phyloP scores from a whole-genome alignment of 495 filamentous ascomycete species.

The Penicillium malachiteum region DNA sequence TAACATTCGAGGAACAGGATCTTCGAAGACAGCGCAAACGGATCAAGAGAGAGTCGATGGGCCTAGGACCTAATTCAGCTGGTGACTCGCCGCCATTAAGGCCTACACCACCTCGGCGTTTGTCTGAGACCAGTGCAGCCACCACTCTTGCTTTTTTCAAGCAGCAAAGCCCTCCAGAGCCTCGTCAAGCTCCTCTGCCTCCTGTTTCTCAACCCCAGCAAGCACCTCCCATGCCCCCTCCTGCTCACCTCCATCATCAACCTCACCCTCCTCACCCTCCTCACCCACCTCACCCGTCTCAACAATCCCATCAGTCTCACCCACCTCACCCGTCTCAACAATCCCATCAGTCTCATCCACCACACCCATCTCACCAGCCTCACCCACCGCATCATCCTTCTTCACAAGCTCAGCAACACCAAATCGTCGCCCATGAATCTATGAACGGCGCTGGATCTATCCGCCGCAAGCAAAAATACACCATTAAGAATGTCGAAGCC shows the following conservation, averaged over 20 bases:
- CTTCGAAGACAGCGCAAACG: constrained; percentile 48
- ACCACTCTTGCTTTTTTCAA: constrained; percentile 53
- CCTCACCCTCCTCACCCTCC: constrained; percentile 18
- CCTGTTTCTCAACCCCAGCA: constrained; percentile 29
- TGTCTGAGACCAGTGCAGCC: constrained; percentile 51
- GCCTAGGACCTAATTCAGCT: constrained; percentile 34
- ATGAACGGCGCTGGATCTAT: constrained; percentile 31
- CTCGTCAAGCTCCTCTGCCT: constrained; percentile 36
- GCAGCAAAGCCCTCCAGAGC: constrained; percentile 49
- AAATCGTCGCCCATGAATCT: constrained; percentile 31
- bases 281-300: constrained; percentile 2
- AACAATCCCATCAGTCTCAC: constrained; percentile 7
- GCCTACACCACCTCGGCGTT: constrained; percentile 42
- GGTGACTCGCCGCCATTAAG: constrained; percentile 45
- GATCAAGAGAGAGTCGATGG: constrained; percentile 50
- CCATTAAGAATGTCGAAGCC: constrained; percentile 51
- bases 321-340: constrained; percentile 1
- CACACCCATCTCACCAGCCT: constrained; percentile 9
- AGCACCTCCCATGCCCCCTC: constrained; percentile 23
- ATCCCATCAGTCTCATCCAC: constrained; percentile 4
- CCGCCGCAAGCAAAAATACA: constrained; percentile 51
- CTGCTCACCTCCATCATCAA: constrained; percentile 24
- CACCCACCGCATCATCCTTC: constrained; percentile 7
- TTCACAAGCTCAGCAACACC: constrained; percentile 20
- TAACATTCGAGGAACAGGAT: constrained; percentile 30